A percentile compares a stretch with the other conserved stretches of the same genome.
phyloP scores from a whole-genome alignment of 2,329 filamentous ascomycete genomes.

The Drechslerella coelobrocha region DNA sequence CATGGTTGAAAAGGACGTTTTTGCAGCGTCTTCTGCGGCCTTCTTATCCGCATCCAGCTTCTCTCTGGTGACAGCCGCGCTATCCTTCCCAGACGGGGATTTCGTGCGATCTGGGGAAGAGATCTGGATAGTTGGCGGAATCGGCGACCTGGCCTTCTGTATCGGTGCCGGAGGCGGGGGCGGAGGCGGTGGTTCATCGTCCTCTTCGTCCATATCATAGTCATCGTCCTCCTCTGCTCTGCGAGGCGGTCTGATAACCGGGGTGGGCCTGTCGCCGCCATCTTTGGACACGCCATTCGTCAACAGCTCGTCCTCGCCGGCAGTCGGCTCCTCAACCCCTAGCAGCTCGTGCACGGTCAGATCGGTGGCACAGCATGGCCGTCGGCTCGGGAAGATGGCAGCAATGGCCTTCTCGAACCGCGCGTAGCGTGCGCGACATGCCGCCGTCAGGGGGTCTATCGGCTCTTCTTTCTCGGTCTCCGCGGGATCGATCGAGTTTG shows the following conservation, averaged over 20 bases:
- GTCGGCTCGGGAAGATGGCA: constrained; percentile 53
- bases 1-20: constrained; percentile 87
- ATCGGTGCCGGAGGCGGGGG: constrained; percentile 63
- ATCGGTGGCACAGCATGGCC: constrained; percentile 53
- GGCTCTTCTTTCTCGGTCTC: constrained; percentile 55
- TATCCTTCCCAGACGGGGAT: constrained; percentile 66
- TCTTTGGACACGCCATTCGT: constrained; percentile 49
- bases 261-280: constrained; percentile 46
- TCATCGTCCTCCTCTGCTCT: constrained; percentile 78
- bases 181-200: constrained; percentile 64
- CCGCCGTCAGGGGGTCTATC: constrained; percentile 53
- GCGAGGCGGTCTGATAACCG: constrained; percentile 50
- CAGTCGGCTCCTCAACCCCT: constrained; percentile 50
- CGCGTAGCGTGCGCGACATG: constrained; percentile 54
- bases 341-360: constrained; percentile 52
- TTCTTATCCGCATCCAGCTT: constrained; percentile 90
- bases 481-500: constrained; percentile 54
- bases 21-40: constrained; percentile 86
- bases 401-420: constrained; percentile 54
- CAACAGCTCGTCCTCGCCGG: constrained; percentile 47
- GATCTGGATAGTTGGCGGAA: constrained; percentile 72
- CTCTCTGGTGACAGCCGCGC: constrained; percentile 73
- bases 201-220: constrained; percentile 68
- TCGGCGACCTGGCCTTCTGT: constrained; percentile 61
- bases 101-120: constrained; percentile 67